phyloP scores from a whole-genome alignment of 2,329 filamentous ascomycete genomes.

The Fusarium mundagurra region DNA sequence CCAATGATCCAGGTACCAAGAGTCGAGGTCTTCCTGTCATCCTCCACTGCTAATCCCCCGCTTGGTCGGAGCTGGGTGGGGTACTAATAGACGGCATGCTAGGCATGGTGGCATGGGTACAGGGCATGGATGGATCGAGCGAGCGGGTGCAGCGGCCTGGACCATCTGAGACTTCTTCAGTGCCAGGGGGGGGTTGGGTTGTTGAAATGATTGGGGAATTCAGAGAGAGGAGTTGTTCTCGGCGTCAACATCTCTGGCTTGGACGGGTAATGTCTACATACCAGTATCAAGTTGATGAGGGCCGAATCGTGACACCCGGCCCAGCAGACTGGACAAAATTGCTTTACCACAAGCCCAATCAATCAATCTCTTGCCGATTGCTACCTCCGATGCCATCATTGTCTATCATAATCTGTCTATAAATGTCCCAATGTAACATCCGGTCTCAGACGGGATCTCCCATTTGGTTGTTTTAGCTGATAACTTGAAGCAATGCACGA shows the following conservation, averaged over 20 bases:
- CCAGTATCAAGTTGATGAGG: slow-evolving; percentile 10
- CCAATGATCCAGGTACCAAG: slow-evolving; percentile 37
- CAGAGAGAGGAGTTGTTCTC: neutral
- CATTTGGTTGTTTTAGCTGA: slow-evolving; percentile 4
- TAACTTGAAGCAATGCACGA: neutral
- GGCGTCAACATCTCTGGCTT: slow-evolving; percentile 7
- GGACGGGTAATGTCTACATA: neutral
- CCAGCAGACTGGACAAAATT: neutral
- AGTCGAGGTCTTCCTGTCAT: slow-evolving; percentile 7
- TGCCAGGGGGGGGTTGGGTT: neutral
- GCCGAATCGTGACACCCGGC: neutral
- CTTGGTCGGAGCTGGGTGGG: slow-evolving; percentile 25
- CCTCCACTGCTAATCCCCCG: slow-evolving; percentile 21
- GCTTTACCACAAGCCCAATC: neutral
- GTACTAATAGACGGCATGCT: neutral
- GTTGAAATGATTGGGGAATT: slow-evolving; percentile 10
- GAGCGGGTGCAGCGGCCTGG: slow-evolving; percentile 29
- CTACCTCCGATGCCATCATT: slow-evolving; percentile 4
- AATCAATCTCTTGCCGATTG: neutral
- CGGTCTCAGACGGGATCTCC: slow-evolving; percentile 2
- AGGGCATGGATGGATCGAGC: neutral
- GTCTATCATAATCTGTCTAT: neutral
- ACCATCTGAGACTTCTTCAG: slow-evolving; percentile 30
- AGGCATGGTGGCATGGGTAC: neutral
- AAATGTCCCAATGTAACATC: slow-evolving; percentile 2